These are phyloP conservation scores for Hibiscus mutabilis DNA, from an alignment of 345 rosid species.

Conservation along the genomic window DNA sequence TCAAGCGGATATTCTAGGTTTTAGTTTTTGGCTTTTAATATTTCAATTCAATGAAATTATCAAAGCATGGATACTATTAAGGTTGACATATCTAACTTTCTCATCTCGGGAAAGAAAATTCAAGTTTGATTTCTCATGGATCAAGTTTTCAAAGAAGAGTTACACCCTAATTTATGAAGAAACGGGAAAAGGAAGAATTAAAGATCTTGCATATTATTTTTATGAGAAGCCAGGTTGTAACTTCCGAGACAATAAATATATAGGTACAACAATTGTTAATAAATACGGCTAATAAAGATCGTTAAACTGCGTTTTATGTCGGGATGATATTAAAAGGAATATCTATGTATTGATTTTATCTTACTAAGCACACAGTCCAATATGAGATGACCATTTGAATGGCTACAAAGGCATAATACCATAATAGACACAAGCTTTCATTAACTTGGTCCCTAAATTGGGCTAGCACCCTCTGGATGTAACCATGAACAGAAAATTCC, in stretches of 20 bases:
- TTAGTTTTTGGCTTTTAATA: not conserved
- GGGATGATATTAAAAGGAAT: not conserved
- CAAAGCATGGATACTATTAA: not conserved
- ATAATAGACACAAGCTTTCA: not conserved
- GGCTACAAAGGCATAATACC: not conserved
- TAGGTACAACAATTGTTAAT: not conserved
- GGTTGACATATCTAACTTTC: not conserved
- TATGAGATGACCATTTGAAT: not conserved
- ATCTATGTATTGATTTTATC: constrained; percentile 1
- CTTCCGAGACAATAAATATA: no score
- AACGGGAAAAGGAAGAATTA: not conserved
- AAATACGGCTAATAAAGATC: not conserved
- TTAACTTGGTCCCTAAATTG: not conserved
- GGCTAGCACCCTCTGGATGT: constrained; percentile 1
- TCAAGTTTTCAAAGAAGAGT: not conserved
- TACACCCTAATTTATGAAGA: not conserved
- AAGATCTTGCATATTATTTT: not conserved
- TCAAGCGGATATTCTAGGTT: not conserved
- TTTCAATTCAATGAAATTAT: constrained; percentile 4
- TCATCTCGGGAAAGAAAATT: not conserved
- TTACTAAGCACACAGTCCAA: not conserved
- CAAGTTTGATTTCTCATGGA: not conserved
- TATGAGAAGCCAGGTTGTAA: not conserved
- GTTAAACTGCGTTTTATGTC: not conserved
- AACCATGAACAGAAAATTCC: not conserved